Evolutionary conservation across 163 green algal species (phyloP).

Genomic region (Chloromonas sp.): DNA sequence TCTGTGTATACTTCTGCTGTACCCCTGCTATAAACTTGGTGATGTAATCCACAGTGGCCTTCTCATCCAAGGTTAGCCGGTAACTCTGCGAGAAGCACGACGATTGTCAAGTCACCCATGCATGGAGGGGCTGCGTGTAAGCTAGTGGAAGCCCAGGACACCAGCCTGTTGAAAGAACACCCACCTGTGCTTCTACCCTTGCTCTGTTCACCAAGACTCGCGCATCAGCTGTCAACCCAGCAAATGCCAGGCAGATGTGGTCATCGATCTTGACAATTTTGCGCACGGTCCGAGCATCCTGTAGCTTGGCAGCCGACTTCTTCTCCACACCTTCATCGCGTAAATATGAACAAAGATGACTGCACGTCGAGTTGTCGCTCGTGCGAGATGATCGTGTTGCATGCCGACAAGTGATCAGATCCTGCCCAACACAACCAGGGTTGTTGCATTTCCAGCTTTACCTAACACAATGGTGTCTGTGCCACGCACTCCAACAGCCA

Average conservation of each 20-base stretch:
- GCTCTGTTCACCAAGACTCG: conserved; percentile 88
- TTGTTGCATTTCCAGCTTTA: too few relatives aligned
- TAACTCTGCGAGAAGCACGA: conserved; percentile 66
- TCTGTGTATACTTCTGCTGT: conserved; percentile 98
- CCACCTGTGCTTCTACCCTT: conserved; percentile 69
- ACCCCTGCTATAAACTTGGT: conserved; percentile 88
- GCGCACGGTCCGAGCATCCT: conserved; percentile 83
- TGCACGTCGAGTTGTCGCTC: background rate
- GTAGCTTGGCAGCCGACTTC: conserved; percentile 92
- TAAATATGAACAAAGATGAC: background rate
- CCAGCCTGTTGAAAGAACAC: too few relatives aligned
- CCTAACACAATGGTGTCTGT: conserved; percentile 89
- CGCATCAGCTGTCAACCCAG: conserved; percentile 94
- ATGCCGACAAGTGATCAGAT: background rate
- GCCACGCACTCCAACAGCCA: conserved; percentile 91
- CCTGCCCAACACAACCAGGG: conserved; percentile 21
- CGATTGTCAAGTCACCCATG: background rate
- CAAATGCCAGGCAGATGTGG: conserved; percentile 94
- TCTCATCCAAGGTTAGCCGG: conserved; percentile 93
- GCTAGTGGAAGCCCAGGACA: too few relatives aligned
- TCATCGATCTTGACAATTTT: conserved; percentile 98
- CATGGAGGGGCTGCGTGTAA: background rate
- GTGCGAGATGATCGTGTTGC: background rate
- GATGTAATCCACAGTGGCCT: conserved; percentile 89
- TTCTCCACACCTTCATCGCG: conserved; percentile 82